Base-by-base conservation (phyloP, 2,329 filamentous ascomycete genomes). In the Colletotrichum sojae region DNA sequence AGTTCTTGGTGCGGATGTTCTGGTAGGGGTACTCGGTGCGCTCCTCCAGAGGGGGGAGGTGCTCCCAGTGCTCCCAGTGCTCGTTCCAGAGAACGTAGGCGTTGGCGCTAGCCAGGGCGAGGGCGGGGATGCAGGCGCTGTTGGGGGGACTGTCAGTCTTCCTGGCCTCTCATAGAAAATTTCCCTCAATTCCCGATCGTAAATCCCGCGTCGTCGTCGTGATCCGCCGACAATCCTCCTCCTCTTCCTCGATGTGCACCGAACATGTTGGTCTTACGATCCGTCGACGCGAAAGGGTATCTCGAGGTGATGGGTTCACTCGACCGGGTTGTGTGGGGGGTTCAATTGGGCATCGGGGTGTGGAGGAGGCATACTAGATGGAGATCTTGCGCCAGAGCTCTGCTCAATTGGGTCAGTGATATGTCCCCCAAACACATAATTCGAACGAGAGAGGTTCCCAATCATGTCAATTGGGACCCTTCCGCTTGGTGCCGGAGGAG, bases 1-100 rank as follows among this genome's bases (percentile, higher is more conserved):
- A 99, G 90, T 97, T 98, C 91, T 96, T 98, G 82, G 90, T 89
- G 81, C 96, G 93, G 83, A 99, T 93, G 89, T 99, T 99, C 90
- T 97, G 94, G 90, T 97, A 99, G 70, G 94, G 86, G 85, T 98
- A 99, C 87, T 98, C 94, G 77, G 88, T 84, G 79, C 93, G 92
- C 86, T 99, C 96, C 87, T 97, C 94, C 75, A 95, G 87, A 74
- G 96, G 93, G 70, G 92, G 90, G 82, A 93, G 84, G 85, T 98
- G 95, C 61, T 83, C 84, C 90, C 92, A 94, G 88, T 99, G 96
- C 84, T 97, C 93, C 95, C 95, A 98, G 85, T 99, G 96, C 86
- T 97, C 94, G 77, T 89, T 91, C 94, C 94, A 99, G 72, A 97
- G 90, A 79, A 91, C 90, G 82, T 92, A 97, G 77, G 95, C 95